A percentile compares a stretch with the other conserved stretches of the same genome.
phyloP scores from a whole-genome alignment of 805 yeast genomes.

The Komagataella pseudopastoris region DNA sequence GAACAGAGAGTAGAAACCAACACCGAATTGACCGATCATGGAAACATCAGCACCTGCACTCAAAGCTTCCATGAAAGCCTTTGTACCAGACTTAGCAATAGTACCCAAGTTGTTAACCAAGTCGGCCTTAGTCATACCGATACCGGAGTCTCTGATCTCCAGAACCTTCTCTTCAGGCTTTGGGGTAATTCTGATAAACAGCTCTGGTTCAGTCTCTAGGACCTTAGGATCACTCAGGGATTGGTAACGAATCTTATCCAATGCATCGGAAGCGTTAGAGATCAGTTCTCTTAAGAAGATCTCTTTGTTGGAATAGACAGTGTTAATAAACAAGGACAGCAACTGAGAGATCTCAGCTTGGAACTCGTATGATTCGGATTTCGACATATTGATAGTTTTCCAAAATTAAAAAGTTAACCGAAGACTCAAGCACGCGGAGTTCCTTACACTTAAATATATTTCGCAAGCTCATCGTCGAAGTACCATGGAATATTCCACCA shows the following conservation, averaged over 20 bases:
- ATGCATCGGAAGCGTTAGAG: conserved; percentile 98
- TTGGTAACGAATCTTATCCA: conserved; percentile 96
- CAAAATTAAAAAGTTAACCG: not conserved
- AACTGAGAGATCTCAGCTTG: conserved; percentile 99
- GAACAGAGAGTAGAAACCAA: conserved; percentile 99
- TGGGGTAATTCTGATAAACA: conserved; percentile 96
- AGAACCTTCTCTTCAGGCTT: conserved; percentile 85
- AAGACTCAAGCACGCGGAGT: not conserved
- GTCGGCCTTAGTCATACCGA: conserved; percentile 99
- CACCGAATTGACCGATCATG: conserved; percentile 99
- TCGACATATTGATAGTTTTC: conserved; percentile 14
- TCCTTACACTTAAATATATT: not conserved
- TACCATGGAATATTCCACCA: not conserved
- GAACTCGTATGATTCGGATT: conserved; percentile 81
- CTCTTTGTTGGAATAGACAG: conserved; percentile 98
- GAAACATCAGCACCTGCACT: conserved; percentile 99
- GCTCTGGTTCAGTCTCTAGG: conserved; percentile 90
- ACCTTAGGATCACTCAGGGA: conserved; percentile 84
- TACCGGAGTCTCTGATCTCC: conserved; percentile 98
- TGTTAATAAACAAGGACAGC: conserved; percentile 99
- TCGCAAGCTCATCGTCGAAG: not conserved
- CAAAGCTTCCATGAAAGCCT: conserved; percentile 98
- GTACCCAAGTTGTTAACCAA: conserved; percentile 98
- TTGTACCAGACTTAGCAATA: conserved; percentile 99
- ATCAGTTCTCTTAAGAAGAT: conserved; percentile 97